phyloP scores from a whole-genome alignment of 169 alveolate species.

The Miamiensis avidus region DNA sequence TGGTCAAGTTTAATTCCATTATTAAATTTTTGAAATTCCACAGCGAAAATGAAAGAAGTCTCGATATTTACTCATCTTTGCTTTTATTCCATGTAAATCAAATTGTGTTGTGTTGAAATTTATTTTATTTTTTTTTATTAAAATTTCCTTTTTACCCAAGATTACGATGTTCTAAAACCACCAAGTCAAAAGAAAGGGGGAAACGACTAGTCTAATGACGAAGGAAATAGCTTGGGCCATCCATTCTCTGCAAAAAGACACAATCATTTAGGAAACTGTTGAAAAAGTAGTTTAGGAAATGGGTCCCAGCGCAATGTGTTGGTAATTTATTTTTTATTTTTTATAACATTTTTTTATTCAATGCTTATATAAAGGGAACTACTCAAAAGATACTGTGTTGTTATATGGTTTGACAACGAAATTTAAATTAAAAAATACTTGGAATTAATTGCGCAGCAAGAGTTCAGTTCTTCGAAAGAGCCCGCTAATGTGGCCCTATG shows the following conservation, averaged over 20 bases:
- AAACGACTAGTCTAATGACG: not conserved
- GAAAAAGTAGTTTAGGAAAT: not conserved
- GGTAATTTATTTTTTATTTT: not conserved
- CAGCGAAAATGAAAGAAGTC: slow-evolving; percentile 1
- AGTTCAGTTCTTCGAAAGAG: not conserved
- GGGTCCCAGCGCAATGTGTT: not conserved
- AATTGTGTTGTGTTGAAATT: too few species aligned
- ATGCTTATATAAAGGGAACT: not conserved
- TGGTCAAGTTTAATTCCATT: too few species aligned
- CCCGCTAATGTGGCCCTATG: not conserved
- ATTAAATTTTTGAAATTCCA: not conserved
- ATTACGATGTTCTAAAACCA: not conserved
- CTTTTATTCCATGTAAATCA: slow-evolving; percentile 22
- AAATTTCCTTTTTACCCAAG: too few species aligned
- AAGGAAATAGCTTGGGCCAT: slow-evolving; percentile 16
- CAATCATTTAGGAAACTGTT: not conserved
- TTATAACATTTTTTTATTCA: not conserved
- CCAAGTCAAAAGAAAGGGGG: not conserved
- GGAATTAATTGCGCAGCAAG: not conserved
- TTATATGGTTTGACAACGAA: not conserved
- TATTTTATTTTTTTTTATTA: too few species aligned
- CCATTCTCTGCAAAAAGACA: slow-evolving; percentile 12
- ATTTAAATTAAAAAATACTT: too few species aligned
- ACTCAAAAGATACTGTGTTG: slow-evolving; percentile 13
- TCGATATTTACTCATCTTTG: not conserved